Evolutionary conservation across 2,329 filamentous ascomycete genomes (phyloP).

Genomic region (Apiospora aurea): DNA sequence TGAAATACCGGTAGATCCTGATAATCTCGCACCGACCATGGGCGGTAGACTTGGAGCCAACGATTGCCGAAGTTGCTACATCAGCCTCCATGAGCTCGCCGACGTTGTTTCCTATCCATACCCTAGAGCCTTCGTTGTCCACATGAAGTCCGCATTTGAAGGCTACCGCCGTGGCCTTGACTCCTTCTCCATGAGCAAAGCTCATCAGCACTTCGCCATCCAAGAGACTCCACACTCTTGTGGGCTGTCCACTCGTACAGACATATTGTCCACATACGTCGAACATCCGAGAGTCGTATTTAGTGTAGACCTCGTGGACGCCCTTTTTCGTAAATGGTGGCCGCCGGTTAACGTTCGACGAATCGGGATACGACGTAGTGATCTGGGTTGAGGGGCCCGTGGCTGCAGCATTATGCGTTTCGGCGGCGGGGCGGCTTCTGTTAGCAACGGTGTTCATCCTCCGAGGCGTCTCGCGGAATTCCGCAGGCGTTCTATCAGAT

Average conservation of each 20-base stretch:
- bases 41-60: constrained; percentile 71
- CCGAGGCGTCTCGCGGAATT: constrained; percentile 43
- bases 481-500: constrained; percentile 46
- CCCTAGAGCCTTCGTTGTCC: constrained; percentile 77
- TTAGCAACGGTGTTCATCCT: constrained; percentile 33
- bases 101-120: constrained; percentile 91
- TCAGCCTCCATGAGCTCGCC: constrained; percentile 93
- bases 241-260: constrained; percentile 86
- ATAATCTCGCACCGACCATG: constrained; percentile 83
- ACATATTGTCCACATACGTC: constrained; percentile 88
- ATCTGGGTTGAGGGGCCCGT: constrained; percentile 55
- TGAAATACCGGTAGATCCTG: constrained; percentile 84
- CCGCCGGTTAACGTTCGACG: constrained; percentile 82
- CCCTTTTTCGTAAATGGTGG: constrained; percentile 78
- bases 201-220: constrained; percentile 85
- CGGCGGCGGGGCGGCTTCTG: constrained; percentile 30
- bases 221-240: constrained; percentile 84
- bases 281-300: constrained; percentile 85
- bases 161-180: constrained; percentile 79
- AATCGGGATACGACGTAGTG: constrained; percentile 78
- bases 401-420: constrained; percentile 34
- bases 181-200: constrained; percentile 82
- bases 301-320: constrained; percentile 78
- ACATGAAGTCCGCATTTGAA: constrained; percentile 85
- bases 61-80: constrained; percentile 73